Evolutionary conservation across 2,329 filamentous ascomycete genomes (phyloP).

Genomic region (Rhexocercosporidium sp.): DNA sequence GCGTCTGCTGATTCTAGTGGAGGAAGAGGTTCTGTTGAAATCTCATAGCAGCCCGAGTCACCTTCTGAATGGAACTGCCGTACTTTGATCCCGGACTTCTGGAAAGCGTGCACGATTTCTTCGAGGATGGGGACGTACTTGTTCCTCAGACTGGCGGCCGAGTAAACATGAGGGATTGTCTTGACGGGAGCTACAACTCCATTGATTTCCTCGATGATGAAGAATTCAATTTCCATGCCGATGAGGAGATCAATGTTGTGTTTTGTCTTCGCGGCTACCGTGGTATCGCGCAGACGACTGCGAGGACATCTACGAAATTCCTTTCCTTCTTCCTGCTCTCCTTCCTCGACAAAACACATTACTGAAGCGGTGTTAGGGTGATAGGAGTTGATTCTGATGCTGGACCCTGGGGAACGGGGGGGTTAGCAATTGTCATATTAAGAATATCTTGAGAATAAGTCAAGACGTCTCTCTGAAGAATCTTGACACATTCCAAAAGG

Average conservation of each 20-base stretch:
- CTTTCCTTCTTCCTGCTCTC: slow-evolving; percentile 54
- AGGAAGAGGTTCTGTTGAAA: slow-evolving; percentile 66
- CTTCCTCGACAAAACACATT: slow-evolving; percentile 70
- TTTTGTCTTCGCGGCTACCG: slow-evolving; percentile 52
- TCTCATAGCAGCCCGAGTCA: slow-evolving; percentile 76
- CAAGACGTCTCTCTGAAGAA: too few species aligned
- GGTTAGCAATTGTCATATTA: too few species aligned
- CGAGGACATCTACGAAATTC: slow-evolving; percentile 65
- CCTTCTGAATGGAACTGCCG: slow-evolving; percentile 77
- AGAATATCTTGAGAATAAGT: too few species aligned
- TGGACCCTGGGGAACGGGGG: too few species aligned
- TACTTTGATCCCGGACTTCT: slow-evolving; percentile 61
- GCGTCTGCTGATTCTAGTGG: slow-evolving; percentile 73
- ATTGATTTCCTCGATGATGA: slow-evolving; percentile 57
- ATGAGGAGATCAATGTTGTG: slow-evolving; percentile 64
- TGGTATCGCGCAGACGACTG: slow-evolving; percentile 59
- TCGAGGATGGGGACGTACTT: slow-evolving; percentile 64
- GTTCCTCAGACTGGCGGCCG: slow-evolving; percentile 68
- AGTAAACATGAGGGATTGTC: slow-evolving; percentile 51
- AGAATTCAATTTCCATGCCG: slow-evolving; percentile 82
- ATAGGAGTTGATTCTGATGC: slow-evolving; percentile 60
- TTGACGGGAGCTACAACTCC: slow-evolving; percentile 41
- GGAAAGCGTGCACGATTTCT: slow-evolving; percentile 66
- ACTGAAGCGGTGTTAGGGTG: slow-evolving; percentile 62
- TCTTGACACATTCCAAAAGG: too few species aligned